Base-by-base conservation (phyloP, 2,329 filamentous ascomycete genomes). In the Pseudogymnoascus sp. region DNA sequence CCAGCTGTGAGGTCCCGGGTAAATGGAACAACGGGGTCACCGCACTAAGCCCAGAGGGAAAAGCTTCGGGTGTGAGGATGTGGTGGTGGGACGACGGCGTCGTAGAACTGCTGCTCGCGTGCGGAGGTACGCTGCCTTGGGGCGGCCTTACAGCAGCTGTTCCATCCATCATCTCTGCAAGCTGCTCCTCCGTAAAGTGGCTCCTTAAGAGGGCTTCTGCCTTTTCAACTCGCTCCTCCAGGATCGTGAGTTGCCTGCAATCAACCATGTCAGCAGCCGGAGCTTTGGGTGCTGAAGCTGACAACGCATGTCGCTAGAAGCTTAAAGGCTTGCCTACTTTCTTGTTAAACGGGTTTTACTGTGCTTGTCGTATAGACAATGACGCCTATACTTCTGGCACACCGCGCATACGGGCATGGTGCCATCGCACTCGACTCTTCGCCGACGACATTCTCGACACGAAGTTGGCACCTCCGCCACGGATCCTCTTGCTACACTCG, bases 311-410 rank as follows among this genome's bases (percentile, higher is more conserved):
- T 40, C 9, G 33, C 31, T 18, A 59, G 58, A 29, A 18, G 18
- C 18, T 18, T 18, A 18, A 18, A 42, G 37, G 58, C 10, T 55
- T 27, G 31, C 58, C 2, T 59, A 59, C 58, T 59, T 59, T 37
- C 58, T 37, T 37, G 58, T 59, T 31, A 59, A 25, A 21, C 58
- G 58, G 37, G 58, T 59, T 42, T 59, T 59, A 42, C 58, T 59
- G 37, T 59, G 58, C 58, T 59, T 59, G 58, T 59, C 58, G 15
- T 59, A 59, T 15, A 59, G 58, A 31, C 58, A 59, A 42, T 59
- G 58, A 15, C 58, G 58, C 37, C 58, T 59, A 25, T 59, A 59
- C 58, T 59, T 59, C 33, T 59, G 58, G 37, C 58, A 59, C 9
- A 59, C 58, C 27, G 37, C 37, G 33, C 58, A 59, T 13, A 37